phyloP scores from a whole-genome alignment of 1,139 yeast species.

The Citeromyces hawaiiensis region DNA sequence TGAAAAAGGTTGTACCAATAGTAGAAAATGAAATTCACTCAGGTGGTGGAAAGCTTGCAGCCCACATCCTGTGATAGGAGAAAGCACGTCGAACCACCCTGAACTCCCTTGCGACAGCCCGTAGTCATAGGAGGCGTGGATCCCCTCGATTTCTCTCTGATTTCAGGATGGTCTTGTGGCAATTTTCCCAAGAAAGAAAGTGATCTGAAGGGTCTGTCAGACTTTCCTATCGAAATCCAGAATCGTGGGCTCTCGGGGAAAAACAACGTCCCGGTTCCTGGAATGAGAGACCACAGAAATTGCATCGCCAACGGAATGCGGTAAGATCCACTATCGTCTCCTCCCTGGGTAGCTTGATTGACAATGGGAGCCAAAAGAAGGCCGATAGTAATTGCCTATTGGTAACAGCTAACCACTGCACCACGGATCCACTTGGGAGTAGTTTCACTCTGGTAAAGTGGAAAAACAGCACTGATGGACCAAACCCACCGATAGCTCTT shows the following conservation, averaged over 20 bases:
- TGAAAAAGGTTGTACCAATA: conserved; percentile 35
- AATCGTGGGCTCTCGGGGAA: conserved; percentile 64
- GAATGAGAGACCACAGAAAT: conserved; percentile 29
- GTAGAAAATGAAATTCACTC: conserved; percentile 37
- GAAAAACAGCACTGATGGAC: conserved; percentile 53
- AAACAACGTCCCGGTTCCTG: conserved; percentile 33
- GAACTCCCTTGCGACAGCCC: conserved; percentile 1
- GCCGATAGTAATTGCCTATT: conserved; percentile 55
- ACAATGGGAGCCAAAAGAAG: conserved; percentile 50
- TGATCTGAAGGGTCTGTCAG: conserved; percentile 28
- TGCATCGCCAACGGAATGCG: conserved; percentile 41
- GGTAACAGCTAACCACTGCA: conserved; percentile 52
- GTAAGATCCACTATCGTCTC: conserved; percentile 33
- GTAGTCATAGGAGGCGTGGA: not conserved
- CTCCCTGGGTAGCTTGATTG: conserved; percentile 35
- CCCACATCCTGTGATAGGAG: conserved; percentile 32
- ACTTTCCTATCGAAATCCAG: conserved; percentile 26
- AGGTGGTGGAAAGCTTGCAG: conserved; percentile 30
- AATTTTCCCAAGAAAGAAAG: conserved; percentile 17
- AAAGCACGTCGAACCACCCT: conserved; percentile 2
- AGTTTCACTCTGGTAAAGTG: conserved; percentile 58
- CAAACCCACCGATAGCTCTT: conserved; percentile 43
- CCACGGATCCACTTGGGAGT: conserved; percentile 58
- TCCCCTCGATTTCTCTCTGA: not conserved
- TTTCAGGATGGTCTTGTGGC: conserved; percentile 1